Base-by-base conservation (phyloP, 306 rosid genomes). In the Cotoneaster glaucophyllus region DNA sequence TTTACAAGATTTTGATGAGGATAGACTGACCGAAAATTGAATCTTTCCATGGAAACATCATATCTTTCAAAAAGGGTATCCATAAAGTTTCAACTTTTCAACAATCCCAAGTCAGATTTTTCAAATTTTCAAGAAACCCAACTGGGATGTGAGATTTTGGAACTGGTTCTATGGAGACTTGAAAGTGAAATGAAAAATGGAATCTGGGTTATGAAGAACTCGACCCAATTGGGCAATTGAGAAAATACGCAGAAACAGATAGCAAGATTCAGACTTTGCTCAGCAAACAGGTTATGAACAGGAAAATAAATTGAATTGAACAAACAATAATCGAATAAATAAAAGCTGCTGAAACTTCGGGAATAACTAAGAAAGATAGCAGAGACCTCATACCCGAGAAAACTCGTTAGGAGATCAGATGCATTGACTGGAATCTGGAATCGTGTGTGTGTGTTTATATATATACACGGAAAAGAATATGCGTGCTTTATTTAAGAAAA, bases 31-130 rank as follows among this genome's bases (percentile, higher is more conserved):
- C 78, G 84, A 68, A 78, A 88, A 41, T 77, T 74, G 22, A 81
- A 88, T 37, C 80, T 78, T 11, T 85, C 81, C 41, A 76, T 58
- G 25, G 84, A 74, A 68, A 67, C 80, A 41, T 81, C 41, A n/a
- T 68, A 72, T 67, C 76, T 78, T 53, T 80, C 79, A 39, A 81
- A 28, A 82, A 79, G 79, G 71, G 83, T 14, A 41, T 88, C 85
- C 28, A 79, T 39, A 11, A 78, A 74, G n/a, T 21, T 21, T 57
- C 45, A 62, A 41, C 25, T 26, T 37, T 22, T 39, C 53, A 10
- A 57, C 29, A 11, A 11, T 58, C 14, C 25, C 39, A n/a, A 10
- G 18, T 34, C 22, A 72, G 53, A 22, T 4, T 14, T 34, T 72
- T 37, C 15, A 72, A 37, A 1, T 72, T 22, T 41, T 57, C 37